Base-by-base conservation (phyloP, 2,329 filamentous ascomycete genomes). In the Sphaerostilbella broomeana region DNA sequence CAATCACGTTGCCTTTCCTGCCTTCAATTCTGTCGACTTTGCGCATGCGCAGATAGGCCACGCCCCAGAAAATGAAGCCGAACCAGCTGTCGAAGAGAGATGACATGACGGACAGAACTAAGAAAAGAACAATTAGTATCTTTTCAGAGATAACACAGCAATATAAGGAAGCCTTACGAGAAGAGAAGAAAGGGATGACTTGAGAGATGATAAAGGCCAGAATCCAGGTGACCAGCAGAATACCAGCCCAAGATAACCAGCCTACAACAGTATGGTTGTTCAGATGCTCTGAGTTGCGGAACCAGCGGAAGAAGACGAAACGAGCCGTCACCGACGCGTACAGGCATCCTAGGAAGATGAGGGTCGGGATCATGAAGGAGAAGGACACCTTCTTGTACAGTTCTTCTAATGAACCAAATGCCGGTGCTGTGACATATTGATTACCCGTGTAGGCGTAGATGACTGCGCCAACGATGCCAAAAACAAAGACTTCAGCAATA, bases 21-120 rank as follows among this genome's bases (percentile, higher is more conserved):
- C 73, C 69, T 21, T 75, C 69, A 1, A 67, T 63, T 3, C 70
- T 56, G 6, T 86, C 81, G 2, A 75, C 81, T 15, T 65, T 66
- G 33, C 84, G 73, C 83, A 90, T 86, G 40, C 83, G 75, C 54
- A 88, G 75, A 56, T 86, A 90, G 1, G 84, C 85, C 2, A 86
- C 74, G 10, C 83, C 85, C 85, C 85, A 95, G 69, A 95, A 95
- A 56, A 95, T 94, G 69, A 95, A 95, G 17, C 89, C 89, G 53
- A 90, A 90, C 72, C 88, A 90, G 38, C 84, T 90, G 63, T 95
- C 87, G 56, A 95, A 95, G 2, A 95, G 74, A 4, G 86, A 86
- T n/a, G 80, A 84, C 81, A 88, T 85, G 45, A 87, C 69, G 4
- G 79, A 80, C n/a, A 79, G 62, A 2, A 81, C 72, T 75, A 26